Evolutionary conservation across 2,329 filamentous ascomycete species (phyloP).

Genomic region (Dissoconium aciculare): DNA sequence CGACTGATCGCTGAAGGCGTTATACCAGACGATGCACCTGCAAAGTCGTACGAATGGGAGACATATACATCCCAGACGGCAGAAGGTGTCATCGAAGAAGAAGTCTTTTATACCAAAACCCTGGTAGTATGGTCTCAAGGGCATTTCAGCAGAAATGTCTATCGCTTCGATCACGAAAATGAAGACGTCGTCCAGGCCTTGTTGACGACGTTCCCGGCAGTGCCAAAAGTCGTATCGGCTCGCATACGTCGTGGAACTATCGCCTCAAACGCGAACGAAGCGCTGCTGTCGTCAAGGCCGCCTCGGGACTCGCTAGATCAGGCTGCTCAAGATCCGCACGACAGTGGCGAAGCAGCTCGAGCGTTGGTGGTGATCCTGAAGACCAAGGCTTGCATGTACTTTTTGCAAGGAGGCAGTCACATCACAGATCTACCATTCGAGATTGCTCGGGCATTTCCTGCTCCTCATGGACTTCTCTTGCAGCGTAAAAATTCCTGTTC

Average conservation of each 20-base stretch:
- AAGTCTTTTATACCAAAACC: conserved; percentile 59
- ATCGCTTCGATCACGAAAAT: conserved; percentile 73
- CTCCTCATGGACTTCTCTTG: conserved; percentile 68
- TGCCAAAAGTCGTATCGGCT: too few species aligned
- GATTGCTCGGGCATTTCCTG: conserved; percentile 71
- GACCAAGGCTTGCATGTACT: conserved; percentile 86
- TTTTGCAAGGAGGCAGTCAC: conserved; percentile 73
- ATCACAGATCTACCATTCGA: conserved; percentile 90
- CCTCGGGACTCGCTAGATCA: neutral
- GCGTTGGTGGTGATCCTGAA: conserved; percentile 84
- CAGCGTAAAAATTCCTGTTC: conserved; percentile 58
- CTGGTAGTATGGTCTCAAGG: conserved; percentile 84
- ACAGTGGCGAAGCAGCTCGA: conserved; percentile 18
- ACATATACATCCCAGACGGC: conserved; percentile 35
- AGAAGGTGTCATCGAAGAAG: conserved; percentile 44
- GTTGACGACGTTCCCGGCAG: conserved; percentile 61
- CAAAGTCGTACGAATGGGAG: conserved; percentile 62
- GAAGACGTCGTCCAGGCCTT: conserved; percentile 76
- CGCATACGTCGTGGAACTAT: neutral
- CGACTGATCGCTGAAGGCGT: conserved; percentile 72
- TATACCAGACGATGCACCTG: conserved; percentile 50
- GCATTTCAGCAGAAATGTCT: conserved; percentile 68
- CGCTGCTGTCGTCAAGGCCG: neutral
- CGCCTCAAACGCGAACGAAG: neutral
- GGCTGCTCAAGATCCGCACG: neutral